Base-by-base conservation (phyloP, 306 rosid genomes). In the Malus asiatica region DNA sequence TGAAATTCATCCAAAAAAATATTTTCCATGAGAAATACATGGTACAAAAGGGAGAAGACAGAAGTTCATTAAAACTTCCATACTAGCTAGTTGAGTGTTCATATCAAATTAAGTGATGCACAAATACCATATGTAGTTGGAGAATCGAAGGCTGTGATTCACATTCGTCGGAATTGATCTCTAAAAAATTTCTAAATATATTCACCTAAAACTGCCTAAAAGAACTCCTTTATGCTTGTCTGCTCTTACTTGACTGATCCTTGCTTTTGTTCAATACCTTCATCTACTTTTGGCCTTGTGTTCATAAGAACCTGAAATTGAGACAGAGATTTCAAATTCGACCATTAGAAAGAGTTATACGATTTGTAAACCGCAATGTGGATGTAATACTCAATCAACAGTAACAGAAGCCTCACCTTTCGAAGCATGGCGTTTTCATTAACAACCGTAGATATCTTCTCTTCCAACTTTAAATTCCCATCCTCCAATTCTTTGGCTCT, bases 381-480 rank as follows among this genome's bases (percentile, higher is more conserved):
- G 19, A 14, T 48, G 55, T 6, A 48, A 18, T 48, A 48, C 3
- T 55, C 33, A 52, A n/a, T 30, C 11, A 15, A 18, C 48, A 20
- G 30, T 22, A 48, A 70, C 14, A 4, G 45, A 11, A 4, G 71
- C 48, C 69, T 75, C 60, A 87, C 91, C 90, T 87, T 89, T 1
- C 91, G 81, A 20, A 87, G 90, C 94, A 87, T 87, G 51, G 86
- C 55, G 82, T 89, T 89, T 59, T 89, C 94, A 70, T 89, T 89
- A 64, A 77, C 69, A 62, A 90, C 78, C 30, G 97, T 92, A 6
- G 97, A 90, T 75, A 92, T 89, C 33, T 85, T 80, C 27, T 90
- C 97, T 83, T 90, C 93, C 67, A 90, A 83, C 29, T 92, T 88
- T 2, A 86, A 85, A 74, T 88, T 92, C 61, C 79, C 76, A 33